Evolutionary conservation across 345 rosid genomes (phyloP), one percentile per base, ranked within the genome.

Genomic region (Eucalyptus sp.): DNA sequence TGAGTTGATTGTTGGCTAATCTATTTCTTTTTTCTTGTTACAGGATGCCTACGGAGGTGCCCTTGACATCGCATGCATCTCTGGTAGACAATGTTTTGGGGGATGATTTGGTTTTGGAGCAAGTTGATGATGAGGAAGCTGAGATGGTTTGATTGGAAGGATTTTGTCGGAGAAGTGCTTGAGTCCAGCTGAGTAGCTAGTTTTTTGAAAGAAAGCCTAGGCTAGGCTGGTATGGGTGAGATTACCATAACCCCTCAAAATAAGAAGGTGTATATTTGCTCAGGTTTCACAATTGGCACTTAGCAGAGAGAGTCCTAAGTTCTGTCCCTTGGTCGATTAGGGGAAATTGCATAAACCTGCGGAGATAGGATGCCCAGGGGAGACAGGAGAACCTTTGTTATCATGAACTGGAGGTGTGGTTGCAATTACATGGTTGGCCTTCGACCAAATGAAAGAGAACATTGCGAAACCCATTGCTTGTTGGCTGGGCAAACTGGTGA

Each of bases 31-130:
- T 56, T 4, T 56, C 13, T 58, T 0, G 0, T 58, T 58, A 58
- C 7, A 58, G 64, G 64, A 58, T 58, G 29, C 64, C 13, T 24
- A 3, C 29, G 0, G 64, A 2, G 62, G 62, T 24, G 4, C 62
- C 29, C 62, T 56, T 56, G 1, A 22, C 29, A 56, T 56, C 3
- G 13, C 62, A 9, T 2, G 62, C 62, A 24, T 56, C 13, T 3
- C 29, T 24, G 62, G 13, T 2, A 24, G 62, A 56, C 0, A 0
- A 24, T 56, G 2, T 56, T 0, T 3, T 22, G 1, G 62, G 12
- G 62, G 5, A 56, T 56, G 5, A 56, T 56, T 56, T 9, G 13
- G 27, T 56, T 56, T 56, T 56, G 0, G 29, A 24, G 62, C 29
- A 56, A 56, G 11, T 56, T 56, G 62, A 10, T 56, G 29, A 56